Evolutionary conservation across 2,329 filamentous ascomycete species (phyloP).

Genomic region (Verticillium longisporum): DNA sequence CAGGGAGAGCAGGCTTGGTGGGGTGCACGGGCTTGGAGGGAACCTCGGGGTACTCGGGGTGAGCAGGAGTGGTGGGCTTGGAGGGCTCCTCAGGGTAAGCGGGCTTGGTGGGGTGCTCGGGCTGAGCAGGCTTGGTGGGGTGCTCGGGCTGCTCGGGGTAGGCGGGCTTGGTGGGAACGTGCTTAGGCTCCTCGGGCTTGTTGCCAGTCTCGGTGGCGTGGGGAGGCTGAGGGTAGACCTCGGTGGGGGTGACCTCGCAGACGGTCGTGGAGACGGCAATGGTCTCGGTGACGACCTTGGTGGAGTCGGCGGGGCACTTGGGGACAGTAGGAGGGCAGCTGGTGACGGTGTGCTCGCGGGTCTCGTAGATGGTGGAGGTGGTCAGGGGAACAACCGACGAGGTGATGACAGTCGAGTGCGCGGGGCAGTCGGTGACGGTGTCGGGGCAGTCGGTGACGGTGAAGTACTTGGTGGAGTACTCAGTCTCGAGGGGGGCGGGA

Average conservation of each 20-base stretch:
- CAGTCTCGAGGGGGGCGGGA: conserved; percentile 22
- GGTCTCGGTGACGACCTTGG: conserved; percentile 28
- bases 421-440: conserved; percentile 39
- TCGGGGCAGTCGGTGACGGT: conserved; percentile 49
- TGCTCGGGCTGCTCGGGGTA: not conserved
- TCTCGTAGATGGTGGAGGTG: conserved; percentile 48
- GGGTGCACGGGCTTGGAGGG: conserved; percentile 9
- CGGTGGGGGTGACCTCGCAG: conserved; percentile 20
- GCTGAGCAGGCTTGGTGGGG: conserved; percentile 10
- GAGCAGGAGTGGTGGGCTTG: conserved; percentile 7
- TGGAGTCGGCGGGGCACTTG: conserved; percentile 49
- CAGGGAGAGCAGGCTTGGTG: conserved; percentile 5
- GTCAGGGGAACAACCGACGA: conserved; percentile 25
- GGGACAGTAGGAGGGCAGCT: conserved; percentile 53
- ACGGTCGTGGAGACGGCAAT: conserved; percentile 37
- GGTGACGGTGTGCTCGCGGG: conserved; percentile 54
- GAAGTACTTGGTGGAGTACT: conserved; percentile 50
- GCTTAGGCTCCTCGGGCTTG: conserved; percentile 3
- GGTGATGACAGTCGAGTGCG: conserved; percentile 32
- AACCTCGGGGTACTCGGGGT: conserved; percentile 7
- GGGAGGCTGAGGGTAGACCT: not conserved
- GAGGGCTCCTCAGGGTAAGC: conserved; percentile 6
- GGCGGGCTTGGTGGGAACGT: conserved; percentile 2
- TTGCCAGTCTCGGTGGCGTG: conserved; percentile 8
- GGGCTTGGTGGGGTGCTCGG: conserved; percentile 7